phyloP scores from a whole-genome alignment of 225 moss, liverwort and hornwort genomes.

The Polytrichum formosum region DNA sequence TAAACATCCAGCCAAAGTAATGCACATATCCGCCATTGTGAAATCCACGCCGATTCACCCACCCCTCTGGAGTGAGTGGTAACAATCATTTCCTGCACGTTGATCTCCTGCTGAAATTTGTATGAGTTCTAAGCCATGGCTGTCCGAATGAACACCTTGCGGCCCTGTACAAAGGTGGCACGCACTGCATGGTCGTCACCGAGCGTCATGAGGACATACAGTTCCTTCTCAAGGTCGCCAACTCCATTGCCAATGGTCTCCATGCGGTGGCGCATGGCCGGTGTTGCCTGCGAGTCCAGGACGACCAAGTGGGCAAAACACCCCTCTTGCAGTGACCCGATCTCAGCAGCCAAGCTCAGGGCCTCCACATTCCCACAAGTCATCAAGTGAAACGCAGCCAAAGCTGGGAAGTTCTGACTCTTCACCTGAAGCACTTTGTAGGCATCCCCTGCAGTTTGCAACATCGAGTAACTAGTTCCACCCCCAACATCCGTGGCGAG shows the following conservation, averaged over 20 bases:
- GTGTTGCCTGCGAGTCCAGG: slow-evolving; percentile 32
- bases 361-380: slow-evolving; percentile 44
- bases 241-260: slow-evolving; percentile 22
- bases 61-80: too few species aligned
- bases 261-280: slow-evolving; percentile 46
- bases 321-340: slow-evolving; percentile 31
- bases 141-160: slow-evolving; percentile 22
- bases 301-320: slow-evolving; percentile 48
- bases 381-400: slow-evolving; percentile 43
- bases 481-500: slow-evolving; percentile 48
- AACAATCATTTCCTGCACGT: too few species aligned
- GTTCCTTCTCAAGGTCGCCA: slow-evolving; percentile 26
- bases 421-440: slow-evolving; percentile 50
- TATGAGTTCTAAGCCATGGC: neutral
- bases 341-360: slow-evolving; percentile 37
- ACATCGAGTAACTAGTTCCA: slow-evolving; percentile 52
- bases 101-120: too few species aligned
- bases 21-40: too few species aligned
- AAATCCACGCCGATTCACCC: too few species aligned
- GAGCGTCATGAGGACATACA: slow-evolving; percentile 45
- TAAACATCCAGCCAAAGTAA: too few species aligned
- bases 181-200: slow-evolving; percentile 47
- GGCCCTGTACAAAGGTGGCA: slow-evolving; percentile 43
- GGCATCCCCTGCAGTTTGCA: slow-evolving; percentile 43
- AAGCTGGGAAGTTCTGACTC: slow-evolving; percentile 28